Evolutionary conservation across 2,329 filamentous ascomycete genomes (phyloP).

Genomic region (Cladosporium velox): DNA sequence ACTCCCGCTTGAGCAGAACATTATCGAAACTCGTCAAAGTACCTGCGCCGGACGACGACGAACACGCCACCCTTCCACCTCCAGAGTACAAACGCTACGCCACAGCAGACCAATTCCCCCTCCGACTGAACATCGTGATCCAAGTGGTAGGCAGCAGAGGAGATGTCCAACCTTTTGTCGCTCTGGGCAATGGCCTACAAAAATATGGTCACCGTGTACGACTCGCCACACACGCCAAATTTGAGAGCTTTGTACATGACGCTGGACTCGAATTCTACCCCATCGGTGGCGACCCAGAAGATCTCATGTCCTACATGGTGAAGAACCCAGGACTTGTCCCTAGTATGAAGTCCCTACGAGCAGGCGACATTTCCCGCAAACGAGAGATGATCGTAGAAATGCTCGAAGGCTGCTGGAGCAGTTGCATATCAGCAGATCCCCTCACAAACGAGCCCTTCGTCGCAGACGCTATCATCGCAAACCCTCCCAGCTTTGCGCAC

Average conservation of each 20-base stretch:
- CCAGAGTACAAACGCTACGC: slow-evolving; percentile 15
- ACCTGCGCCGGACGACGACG: not conserved
- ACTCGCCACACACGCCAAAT: slow-evolving; percentile 70
- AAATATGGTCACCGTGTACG: slow-evolving; percentile 71
- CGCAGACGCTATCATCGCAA: slow-evolving; percentile 81
- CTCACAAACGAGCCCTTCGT: slow-evolving; percentile 65
- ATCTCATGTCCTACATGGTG: slow-evolving; percentile 87
- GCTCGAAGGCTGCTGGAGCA: slow-evolving; percentile 80
- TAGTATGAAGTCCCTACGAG: slow-evolving; percentile 68
- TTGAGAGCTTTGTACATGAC: slow-evolving; percentile 67
- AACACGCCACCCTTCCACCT: slow-evolving; percentile 1
- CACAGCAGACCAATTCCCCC: slow-evolving; percentile 18
- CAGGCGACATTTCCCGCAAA: slow-evolving; percentile 69
- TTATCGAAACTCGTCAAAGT: slow-evolving; percentile 14
- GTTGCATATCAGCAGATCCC: slow-evolving; percentile 68
- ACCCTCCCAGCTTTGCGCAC: slow-evolving; percentile 76
- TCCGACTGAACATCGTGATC: slow-evolving; percentile 65
- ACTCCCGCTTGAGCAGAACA: slow-evolving; percentile 16
- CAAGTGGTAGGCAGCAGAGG: slow-evolving; percentile 75
- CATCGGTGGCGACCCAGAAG: slow-evolving; percentile 75
- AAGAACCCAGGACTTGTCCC: slow-evolving; percentile 80
- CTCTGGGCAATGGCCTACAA: slow-evolving; percentile 65
- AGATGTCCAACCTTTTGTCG: slow-evolving; percentile 75
- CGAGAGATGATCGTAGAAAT: slow-evolving; percentile 75
- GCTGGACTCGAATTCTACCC: slow-evolving; percentile 77